Percentiles rank a stretch among this genome's conserved stretches.
Conservation (phyloP, 768 basidiomycete genomes). For the Candolleomyces aberdarensis region DNA sequence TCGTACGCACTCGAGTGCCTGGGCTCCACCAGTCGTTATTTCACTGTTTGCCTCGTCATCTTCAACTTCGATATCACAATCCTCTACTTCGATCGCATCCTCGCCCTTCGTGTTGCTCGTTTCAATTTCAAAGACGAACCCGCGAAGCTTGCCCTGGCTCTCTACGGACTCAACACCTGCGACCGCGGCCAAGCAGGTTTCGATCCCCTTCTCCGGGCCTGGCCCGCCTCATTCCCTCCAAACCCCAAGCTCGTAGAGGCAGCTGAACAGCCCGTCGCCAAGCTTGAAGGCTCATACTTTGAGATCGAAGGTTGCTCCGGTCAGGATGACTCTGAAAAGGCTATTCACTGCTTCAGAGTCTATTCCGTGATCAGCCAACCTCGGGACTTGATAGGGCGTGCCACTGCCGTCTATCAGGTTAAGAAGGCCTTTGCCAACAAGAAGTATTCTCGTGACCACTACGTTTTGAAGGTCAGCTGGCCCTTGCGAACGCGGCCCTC, state of each 20-base stretch:
- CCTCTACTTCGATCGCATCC: constrained; percentile 25
- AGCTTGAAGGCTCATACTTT: not conserved
- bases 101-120: constrained; percentile 13
- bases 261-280: not conserved
- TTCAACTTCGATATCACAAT: constrained; percentile 14
- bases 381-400: not conserved
- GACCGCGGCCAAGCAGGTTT: constrained; percentile 13
- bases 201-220: constrained; percentile 11
- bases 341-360: not conserved
- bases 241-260: not conserved
- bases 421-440: not conserved
- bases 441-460: not conserved
- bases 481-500: not conserved
- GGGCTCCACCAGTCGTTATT: constrained; percentile 13
- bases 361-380: not conserved
- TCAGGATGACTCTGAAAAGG: not conserved
- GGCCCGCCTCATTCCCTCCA: not conserved
- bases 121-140: constrained; percentile 19
- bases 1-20: constrained; percentile 9
- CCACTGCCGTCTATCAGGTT: not conserved
- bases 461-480: not conserved
- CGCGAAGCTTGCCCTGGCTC: constrained; percentile 17
- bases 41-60: constrained; percentile 19
- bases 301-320: not conserved
- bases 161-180: constrained; percentile 14